A percentile compares a stretch with the other conserved stretches of the same genome.
Evolutionary conservation across 352 stramenopile species (phyloP).

Genomic region (Globisporangium nagaii): DNA sequence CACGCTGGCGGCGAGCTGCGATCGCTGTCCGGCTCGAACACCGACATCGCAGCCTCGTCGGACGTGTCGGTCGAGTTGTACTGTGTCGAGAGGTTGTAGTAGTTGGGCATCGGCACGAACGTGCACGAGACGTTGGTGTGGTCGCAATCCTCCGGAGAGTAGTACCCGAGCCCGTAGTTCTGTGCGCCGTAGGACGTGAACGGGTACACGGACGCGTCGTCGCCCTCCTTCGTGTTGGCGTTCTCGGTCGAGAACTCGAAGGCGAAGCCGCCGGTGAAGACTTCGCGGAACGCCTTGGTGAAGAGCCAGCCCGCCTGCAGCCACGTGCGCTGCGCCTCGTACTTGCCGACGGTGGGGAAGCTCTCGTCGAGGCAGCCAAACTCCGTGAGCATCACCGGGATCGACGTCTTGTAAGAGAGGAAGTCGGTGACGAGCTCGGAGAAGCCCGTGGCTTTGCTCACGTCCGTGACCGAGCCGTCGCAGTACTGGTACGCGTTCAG

Average conservation of each 20-base stretch:
- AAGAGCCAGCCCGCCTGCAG: slow-evolving; percentile 56
- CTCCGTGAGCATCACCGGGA: slow-evolving; percentile 79
- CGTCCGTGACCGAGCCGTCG: slow-evolving; percentile 28
- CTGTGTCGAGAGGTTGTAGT: slow-evolving; percentile 44
- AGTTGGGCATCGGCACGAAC: slow-evolving; percentile 82
- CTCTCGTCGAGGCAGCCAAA: slow-evolving; percentile 69
- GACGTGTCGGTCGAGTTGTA: slow-evolving; percentile 41
- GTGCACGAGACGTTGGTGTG: slow-evolving; percentile 40
- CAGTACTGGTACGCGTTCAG: slow-evolving; percentile 86
- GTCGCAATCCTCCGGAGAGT: slow-evolving; percentile 63
- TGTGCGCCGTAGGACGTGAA: slow-evolving; percentile 69
- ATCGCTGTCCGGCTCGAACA: slow-evolving; percentile 25
- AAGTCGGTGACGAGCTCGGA: slow-evolving; percentile 59
- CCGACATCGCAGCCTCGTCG: slow-evolving; percentile 21
- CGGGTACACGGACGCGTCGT: slow-evolving; percentile 35
- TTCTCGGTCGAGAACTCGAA: slow-evolving; percentile 85
- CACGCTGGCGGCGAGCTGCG: slow-evolving; percentile 27
- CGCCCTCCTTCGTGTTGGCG: slow-evolving; percentile 42
- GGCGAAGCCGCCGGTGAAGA: slow-evolving; percentile 66
- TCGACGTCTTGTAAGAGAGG: slow-evolving; percentile 41
- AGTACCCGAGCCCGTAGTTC: slow-evolving; percentile 88
- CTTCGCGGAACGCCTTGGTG: slow-evolving; percentile 30
- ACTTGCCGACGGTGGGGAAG: slow-evolving; percentile 52
- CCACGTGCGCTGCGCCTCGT: slow-evolving; percentile 63
- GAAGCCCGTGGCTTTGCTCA: slow-evolving; percentile 45